Evolutionary conservation across 176 grass and related monocot genomes (phyloP), one percentile per base, ranked within the genome.

Genomic region (Rhynchospora breviuscula): DNA sequence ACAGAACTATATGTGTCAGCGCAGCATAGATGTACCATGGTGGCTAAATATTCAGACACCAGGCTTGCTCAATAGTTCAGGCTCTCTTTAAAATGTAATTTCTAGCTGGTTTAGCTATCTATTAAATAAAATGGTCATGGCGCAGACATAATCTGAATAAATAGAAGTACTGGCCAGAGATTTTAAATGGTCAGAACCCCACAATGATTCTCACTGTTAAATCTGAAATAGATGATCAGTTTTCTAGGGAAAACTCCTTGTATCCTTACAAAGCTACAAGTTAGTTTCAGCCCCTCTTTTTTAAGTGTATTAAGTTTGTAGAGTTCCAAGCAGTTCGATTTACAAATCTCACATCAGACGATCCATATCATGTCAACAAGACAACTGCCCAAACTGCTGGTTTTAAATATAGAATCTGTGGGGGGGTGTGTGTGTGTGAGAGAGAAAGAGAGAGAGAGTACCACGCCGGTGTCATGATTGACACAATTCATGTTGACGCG

Each of bases 401-500:
- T 26, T 10, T 25, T 26, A 79, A 57, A 81, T 22, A 48, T 40
- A 81, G 58, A 79, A 79, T 79, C 25, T 56, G 26, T 10, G 49
- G 1, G 10, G 3, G 11, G 3, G 61, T 80, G 23, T 23, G 58
- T 68, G 43, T 35, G n/a, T 19, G 0, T 25, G 35, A 65, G 22
- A 85, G 72, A 67, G 59, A 31, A 23, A 31, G 5, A 26, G 7
- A 13, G 64, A 35, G 49, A 18, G 8, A 35, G 51, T 87, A 87
- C 85, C 85, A 61, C 11, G 66, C 85, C 85, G 3, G 63, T 75
- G 54, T 87, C 85, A 7, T 67, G 77, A 63, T 40, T 72, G 57
- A 87, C 78, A 14, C 66, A 87, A 82, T 19, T 81, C 79, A 87
- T 81, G 58, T 87, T 87, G 78, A 87, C 13, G 19, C 85, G 45